phyloP scores from a whole-genome alignment of 257 asterid species.

The Plantago elongata region DNA sequence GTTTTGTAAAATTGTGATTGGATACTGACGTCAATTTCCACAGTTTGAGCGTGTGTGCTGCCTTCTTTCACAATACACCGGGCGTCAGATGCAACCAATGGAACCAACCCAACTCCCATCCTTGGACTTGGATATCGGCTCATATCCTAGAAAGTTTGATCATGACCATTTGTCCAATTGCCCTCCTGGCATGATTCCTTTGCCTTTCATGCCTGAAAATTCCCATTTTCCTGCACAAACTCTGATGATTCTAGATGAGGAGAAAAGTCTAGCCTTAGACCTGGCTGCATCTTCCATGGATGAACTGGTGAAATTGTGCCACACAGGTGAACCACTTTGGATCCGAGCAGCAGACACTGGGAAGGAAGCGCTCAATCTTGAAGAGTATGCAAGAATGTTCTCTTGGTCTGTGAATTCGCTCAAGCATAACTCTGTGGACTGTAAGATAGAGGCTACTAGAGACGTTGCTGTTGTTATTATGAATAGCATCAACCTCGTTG shows the following conservation, averaged over 20 bases:
- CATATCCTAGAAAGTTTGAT: slow-evolving; percentile 51
- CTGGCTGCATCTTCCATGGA: slow-evolving; percentile 60
- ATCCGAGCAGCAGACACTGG: slow-evolving; percentile 23
- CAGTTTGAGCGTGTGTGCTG: slow-evolving; percentile 70
- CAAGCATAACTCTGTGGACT: slow-evolving; percentile 31
- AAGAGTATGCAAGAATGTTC: slow-evolving; percentile 61
- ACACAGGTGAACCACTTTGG: slow-evolving; percentile 70
- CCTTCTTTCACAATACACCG: slow-evolving; percentile 56
- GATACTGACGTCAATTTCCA: no score
- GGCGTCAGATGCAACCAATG: slow-evolving; percentile 43
- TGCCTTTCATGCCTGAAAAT: slow-evolving; percentile 52
- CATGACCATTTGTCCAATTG: slow-evolving; percentile 33
- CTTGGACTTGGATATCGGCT: slow-evolving; percentile 56
- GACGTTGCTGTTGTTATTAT: slow-evolving; percentile 72
- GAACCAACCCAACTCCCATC: slow-evolving; percentile 48
- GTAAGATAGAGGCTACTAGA: slow-evolving; percentile 67
- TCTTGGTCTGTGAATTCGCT: slow-evolving; percentile 48
- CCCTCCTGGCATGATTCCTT: slow-evolving; percentile 36
- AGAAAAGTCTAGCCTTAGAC: slow-evolving; percentile 61
- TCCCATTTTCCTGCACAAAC: slow-evolving; percentile 42
- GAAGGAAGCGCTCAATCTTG: slow-evolving; percentile 44
- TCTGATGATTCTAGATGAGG: slow-evolving; percentile 58
- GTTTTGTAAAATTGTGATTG: no score
- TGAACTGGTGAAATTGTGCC: slow-evolving; percentile 68
- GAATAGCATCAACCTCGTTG: slow-evolving; percentile 89